Conservation (phyloP, 176 grass and related monocot genomes). For the Aegilops speltoides region DNA sequence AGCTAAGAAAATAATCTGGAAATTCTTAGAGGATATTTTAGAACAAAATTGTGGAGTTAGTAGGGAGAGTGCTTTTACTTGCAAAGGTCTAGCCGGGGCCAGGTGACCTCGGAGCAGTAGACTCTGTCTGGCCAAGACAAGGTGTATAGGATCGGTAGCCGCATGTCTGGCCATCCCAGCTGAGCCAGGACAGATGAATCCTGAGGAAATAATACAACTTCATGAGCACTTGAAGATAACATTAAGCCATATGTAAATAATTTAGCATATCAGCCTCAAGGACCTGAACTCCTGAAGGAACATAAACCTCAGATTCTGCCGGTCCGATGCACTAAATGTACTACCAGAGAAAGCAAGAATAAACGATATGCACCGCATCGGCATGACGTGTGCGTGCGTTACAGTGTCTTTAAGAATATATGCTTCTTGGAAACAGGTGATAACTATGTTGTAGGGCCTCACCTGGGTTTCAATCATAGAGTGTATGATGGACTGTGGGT, state of each 20-base stretch:
- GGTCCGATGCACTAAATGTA: background rate
- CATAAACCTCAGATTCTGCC: conserved; percentile 20
- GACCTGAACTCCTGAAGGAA: conserved; percentile 1
- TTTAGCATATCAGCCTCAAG: background rate
- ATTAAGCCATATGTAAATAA: conserved; percentile 8
- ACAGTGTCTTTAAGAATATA: background rate
- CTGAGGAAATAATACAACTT: conserved; percentile 42
- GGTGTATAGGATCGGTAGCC: conserved; percentile 92
- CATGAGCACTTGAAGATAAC: conserved; percentile 1
- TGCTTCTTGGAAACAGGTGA: background rate
- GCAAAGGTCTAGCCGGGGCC: conserved; percentile 97
- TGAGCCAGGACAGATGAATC: conserved; percentile 96
- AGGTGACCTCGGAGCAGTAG: conserved; percentile 87
- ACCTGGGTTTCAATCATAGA: conserved; percentile 99
- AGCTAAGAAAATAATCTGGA: background rate
- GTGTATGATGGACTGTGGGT: conserved; percentile 98
- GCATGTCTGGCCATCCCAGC: conserved; percentile 97
- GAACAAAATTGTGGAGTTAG: background rate
- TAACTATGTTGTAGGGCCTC: background rate
- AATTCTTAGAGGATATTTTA: conserved; percentile 6
- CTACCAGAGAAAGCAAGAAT: background rate
- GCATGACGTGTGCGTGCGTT: background rate
- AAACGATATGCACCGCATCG: background rate
- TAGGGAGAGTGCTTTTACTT: conserved; percentile 48
- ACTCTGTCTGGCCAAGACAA: conserved; percentile 97